Conservation (phyloP, 2,329 filamentous ascomycete genomes). For the Ophiostoma pallidulum region DNA sequence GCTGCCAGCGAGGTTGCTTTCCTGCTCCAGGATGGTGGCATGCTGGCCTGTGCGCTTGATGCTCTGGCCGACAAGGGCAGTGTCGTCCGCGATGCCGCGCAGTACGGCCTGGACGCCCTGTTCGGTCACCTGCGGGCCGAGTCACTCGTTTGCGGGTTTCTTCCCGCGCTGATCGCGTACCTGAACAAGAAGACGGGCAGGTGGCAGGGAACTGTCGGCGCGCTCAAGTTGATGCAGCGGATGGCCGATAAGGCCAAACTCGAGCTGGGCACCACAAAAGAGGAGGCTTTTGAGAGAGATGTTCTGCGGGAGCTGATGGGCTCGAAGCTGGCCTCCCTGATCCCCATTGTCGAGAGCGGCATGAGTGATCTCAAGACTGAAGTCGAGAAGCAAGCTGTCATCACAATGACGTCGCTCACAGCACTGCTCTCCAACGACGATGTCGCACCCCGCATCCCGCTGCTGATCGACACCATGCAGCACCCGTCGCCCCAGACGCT, state of each 20-base stretch:
- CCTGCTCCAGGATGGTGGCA: constrained; percentile 66
- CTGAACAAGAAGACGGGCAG: constrained; percentile 79
- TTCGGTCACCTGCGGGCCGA: constrained; percentile 73
- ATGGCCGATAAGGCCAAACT: constrained; percentile 95
- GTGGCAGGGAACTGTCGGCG: constrained; percentile 93
- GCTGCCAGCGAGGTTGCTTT: constrained; percentile 73
- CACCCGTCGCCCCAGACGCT: constrained; percentile 80
- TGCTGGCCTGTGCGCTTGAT: constrained; percentile 69
- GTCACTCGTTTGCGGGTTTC: constrained; percentile 69
- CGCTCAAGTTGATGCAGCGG: constrained; percentile 72
- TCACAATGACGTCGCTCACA: constrained; percentile 85
- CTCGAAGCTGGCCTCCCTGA: constrained; percentile 72
- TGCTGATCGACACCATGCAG: constrained; percentile 91
- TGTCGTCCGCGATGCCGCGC: constrained; percentile 81
- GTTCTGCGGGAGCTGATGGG: constrained; percentile 86
- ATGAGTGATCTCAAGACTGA: constrained; percentile 97
- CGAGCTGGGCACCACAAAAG: constrained; percentile 64
- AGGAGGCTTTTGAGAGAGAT: constrained; percentile 82
- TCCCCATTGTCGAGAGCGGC: constrained; percentile 80
- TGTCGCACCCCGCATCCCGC: constrained; percentile 80
- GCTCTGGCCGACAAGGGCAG: constrained; percentile 81
- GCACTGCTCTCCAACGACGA: constrained; percentile 93
- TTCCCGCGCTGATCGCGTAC: constrained; percentile 68
- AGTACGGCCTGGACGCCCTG: constrained; percentile 86
- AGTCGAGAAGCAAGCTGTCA: constrained; percentile 77